These are phyloP conservation scores for Claviceps purpurea DNA, from an alignment of 2,329 filamentous ascomycete genomes.

Conservation along the genomic window DNA sequence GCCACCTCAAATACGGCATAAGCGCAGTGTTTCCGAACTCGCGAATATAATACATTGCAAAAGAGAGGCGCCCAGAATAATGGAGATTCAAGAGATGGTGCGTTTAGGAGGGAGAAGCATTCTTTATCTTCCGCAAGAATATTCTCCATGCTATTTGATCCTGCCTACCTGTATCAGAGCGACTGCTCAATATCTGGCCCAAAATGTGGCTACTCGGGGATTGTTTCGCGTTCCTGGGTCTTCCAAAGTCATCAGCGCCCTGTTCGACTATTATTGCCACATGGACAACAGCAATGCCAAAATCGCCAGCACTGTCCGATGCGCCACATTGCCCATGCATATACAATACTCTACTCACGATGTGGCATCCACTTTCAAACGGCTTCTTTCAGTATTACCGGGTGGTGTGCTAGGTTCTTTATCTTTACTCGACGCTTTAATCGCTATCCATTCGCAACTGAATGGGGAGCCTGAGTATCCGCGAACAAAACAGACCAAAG, in stretches of 20 bases:
- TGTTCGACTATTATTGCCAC: slow-evolving; percentile 51
- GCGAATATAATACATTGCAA: slow-evolving; percentile 30
- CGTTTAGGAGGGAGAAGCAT: slow-evolving; percentile 49
- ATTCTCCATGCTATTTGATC: slow-evolving; percentile 41
- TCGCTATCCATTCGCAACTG: slow-evolving; percentile 46
- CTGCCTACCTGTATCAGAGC: slow-evolving; percentile 55
- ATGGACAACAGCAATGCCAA: slow-evolving; percentile 32
- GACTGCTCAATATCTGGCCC: slow-evolving; percentile 49
- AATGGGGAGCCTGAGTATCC: slow-evolving; percentile 36
- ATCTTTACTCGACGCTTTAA: slow-evolving; percentile 46
- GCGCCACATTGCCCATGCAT: slow-evolving; percentile 44
- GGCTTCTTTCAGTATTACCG: slow-evolving; percentile 46
- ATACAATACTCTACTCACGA: slow-evolving; percentile 49
- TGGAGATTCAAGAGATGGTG: slow-evolving; percentile 45
- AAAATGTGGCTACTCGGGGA: slow-evolving; percentile 41
- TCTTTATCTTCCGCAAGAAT: slow-evolving; percentile 45
- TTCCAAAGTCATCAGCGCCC: slow-evolving; percentile 35
- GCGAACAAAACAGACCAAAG: slow-evolving; percentile 38
- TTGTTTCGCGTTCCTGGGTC: slow-evolving; percentile 53
- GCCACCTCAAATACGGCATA: slow-evolving; percentile 21
- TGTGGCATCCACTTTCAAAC: slow-evolving; percentile 54
- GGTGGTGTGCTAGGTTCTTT: slow-evolving; percentile 54
- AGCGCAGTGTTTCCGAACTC: slow-evolving; percentile 42
- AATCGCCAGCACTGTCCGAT: slow-evolving; percentile 44
- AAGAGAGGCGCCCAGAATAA: slow-evolving; percentile 32